phyloP scores from a whole-genome alignment of 2,329 filamentous ascomycete genomes.

The Westerdykella aurantiaca region DNA sequence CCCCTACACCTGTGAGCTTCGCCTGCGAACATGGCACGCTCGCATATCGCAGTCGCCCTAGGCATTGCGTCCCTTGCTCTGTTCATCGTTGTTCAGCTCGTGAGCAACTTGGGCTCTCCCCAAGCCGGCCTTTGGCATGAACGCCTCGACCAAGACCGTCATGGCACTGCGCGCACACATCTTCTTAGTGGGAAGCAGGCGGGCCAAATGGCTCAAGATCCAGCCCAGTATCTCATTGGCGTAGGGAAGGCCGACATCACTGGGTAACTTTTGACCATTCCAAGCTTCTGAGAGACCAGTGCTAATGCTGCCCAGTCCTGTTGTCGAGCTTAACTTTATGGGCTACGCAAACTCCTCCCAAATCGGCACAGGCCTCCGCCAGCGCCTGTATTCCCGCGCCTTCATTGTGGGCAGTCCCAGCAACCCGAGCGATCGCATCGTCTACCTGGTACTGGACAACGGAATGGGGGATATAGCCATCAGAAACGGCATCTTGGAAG shows the following conservation, averaged over 20 bases:
- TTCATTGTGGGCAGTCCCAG: constrained; percentile 74
- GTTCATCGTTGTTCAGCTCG: constrained; percentile 32
- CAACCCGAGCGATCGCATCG: constrained; percentile 64
- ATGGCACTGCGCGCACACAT: constrained; percentile 19
- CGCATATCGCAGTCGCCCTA: constrained; percentile 35
- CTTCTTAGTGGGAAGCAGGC: constrained; percentile 26
- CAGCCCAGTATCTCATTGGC: constrained; percentile 56
- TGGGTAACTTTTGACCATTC: constrained; percentile 43
- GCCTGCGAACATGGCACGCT: constrained; percentile 34
- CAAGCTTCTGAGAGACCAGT: not conserved
- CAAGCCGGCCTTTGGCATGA: constrained; percentile 34
- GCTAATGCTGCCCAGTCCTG: constrained; percentile 52
- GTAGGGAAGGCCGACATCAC: constrained; percentile 70
- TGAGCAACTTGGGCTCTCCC: constrained; percentile 31
- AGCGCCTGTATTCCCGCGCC: constrained; percentile 80
- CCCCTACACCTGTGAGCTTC: constrained; percentile 16
- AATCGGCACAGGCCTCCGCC: constrained; percentile 74
- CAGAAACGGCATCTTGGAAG: constrained; percentile 77
- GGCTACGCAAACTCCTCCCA: constrained; percentile 86
- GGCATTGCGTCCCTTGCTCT: constrained; percentile 30
- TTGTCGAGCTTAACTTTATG: constrained; percentile 86
- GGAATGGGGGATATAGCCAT: constrained; percentile 86
- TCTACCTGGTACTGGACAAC: constrained; percentile 83
- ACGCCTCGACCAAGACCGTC: constrained; percentile 18
- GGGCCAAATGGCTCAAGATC: constrained; percentile 26